Percentiles rank a stretch among this genome's conserved stretches.
Evolutionary conservation across 2,329 filamentous ascomycete genomes (phyloP).

Genomic region (Apiospora hydei): DNA sequence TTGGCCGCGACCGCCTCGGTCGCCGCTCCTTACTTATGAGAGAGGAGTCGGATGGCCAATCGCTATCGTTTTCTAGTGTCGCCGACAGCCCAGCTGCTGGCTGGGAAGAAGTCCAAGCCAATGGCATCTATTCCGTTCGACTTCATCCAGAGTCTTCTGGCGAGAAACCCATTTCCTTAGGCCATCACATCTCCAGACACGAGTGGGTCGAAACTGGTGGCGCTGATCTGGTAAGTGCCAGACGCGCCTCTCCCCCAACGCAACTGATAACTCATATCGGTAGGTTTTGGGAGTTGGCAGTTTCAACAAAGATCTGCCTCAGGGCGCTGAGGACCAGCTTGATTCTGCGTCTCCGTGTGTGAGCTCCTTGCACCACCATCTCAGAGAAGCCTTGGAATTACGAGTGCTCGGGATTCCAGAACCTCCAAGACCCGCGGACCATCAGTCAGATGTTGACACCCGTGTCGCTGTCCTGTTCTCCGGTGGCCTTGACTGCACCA

Average conservation of each 20-base stretch:
- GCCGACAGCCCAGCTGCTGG: conserved; percentile 57
- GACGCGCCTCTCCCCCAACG: conserved; percentile 30
- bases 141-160: conserved; percentile 45
- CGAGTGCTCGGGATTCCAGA: conserved; percentile 72
- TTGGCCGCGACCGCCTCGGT: conserved; percentile 86
- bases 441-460: conserved; percentile 46
- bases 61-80: conserved; percentile 74
- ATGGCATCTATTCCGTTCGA: conserved; percentile 78
- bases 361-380: conserved; percentile 56
- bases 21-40: conserved; percentile 79
- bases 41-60: conserved; percentile 46
- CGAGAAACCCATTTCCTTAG: conserved; percentile 27
- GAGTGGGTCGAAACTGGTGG: conserved; percentile 45
- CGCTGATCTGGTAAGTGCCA: conserved; percentile 54
- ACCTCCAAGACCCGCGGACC: conserved; percentile 49
- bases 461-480: conserved; percentile 87
- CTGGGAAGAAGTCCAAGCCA: conserved; percentile 85
- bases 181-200: conserved; percentile 34
- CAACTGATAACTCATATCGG: conserved; percentile 50
- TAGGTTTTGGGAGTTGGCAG: conserved; percentile 62
- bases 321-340: conserved; percentile 35
- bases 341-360: conserved; percentile 58
- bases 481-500: conserved; percentile 90
- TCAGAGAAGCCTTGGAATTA: conserved; percentile 68
- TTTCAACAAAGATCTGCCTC: conserved; percentile 58